A percentile compares a stretch with the other conserved stretches of the same genome.
These are phyloP conservation scores for Calonectria multiphialidica DNA, from an alignment of 2,329 filamentous ascomycete species.

Conservation along the genomic window DNA sequence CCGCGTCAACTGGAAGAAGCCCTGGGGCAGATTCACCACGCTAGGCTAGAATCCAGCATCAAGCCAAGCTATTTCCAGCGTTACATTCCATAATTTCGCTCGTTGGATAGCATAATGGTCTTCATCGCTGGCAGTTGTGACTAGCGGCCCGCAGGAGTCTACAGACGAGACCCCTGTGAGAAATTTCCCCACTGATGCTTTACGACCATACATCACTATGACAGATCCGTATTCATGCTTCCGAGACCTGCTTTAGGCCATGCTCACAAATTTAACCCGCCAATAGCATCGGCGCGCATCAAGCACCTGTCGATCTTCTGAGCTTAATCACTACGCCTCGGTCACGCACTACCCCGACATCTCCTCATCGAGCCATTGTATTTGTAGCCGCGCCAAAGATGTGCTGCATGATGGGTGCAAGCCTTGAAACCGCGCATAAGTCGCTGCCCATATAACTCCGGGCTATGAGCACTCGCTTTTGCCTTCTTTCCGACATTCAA, in stretches of 20 bases:
- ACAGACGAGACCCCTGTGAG: background rate
- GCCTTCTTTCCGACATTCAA: too few relatives aligned
- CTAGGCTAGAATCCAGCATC: background rate
- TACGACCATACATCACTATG: background rate
- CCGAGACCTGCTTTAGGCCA: slow-evolving; percentile 2
- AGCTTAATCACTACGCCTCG: background rate
- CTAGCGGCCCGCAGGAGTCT: background rate
- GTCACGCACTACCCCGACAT: background rate
- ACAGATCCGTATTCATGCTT: background rate
- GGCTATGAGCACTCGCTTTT: background rate
- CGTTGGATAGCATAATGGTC: background rate
- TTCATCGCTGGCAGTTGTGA: background rate
- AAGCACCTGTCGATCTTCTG: background rate
- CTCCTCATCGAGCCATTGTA: background rate
- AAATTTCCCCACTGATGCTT: background rate
- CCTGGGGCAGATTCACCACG: background rate
- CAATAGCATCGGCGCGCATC: slow-evolving; percentile 9
- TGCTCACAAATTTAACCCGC: slow-evolving; percentile 14
- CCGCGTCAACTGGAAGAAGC: background rate
- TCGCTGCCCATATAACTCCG: background rate
- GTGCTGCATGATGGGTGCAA: background rate
- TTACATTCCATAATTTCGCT: background rate
- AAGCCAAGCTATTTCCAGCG: too few relatives aligned
- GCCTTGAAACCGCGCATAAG: background rate
- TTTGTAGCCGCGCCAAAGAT: slow-evolving; percentile 23